Conservation (phyloP, 805 yeast genomes). For the Wilhelminamyces savonicus region DNA sequence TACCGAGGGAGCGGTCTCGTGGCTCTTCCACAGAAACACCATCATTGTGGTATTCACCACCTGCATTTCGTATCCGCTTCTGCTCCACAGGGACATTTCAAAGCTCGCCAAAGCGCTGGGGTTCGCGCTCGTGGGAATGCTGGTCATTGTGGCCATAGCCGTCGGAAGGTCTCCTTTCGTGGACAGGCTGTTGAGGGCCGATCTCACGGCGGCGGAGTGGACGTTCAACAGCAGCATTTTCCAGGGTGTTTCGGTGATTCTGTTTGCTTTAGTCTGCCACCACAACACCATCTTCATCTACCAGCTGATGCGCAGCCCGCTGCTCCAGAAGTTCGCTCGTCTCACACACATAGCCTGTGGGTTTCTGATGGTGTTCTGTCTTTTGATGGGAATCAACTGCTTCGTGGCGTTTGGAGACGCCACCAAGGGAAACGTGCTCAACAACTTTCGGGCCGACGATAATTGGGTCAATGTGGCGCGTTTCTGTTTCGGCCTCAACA, state of each 20-base stretch:
- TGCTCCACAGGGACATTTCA: conserved; percentile 74
- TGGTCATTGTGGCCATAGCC: conserved; percentile 67
- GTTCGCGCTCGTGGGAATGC: conserved; percentile 81
- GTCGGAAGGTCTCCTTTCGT: conserved; percentile 66
- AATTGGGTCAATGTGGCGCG: conserved; percentile 78
- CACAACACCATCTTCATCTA: conserved; percentile 89
- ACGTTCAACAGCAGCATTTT: conserved; percentile 61
- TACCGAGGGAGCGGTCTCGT: conserved; percentile 31
- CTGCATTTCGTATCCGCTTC: conserved; percentile 75
- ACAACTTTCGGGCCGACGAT: conserved; percentile 78
- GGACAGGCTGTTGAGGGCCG: conserved; percentile 42
- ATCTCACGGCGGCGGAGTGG: conserved; percentile 37
- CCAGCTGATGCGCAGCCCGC: conserved; percentile 73
- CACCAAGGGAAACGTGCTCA: conserved; percentile 82
- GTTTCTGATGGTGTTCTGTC: conserved; percentile 74
- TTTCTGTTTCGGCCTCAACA: conserved; percentile 84
- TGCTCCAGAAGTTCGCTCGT: conserved; percentile 64
- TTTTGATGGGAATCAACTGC: conserved; percentile 74
- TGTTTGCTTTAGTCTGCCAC: conserved; percentile 93
- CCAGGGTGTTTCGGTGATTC: conserved; percentile 89
- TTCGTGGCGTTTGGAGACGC: conserved; percentile 65
- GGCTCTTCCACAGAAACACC: conserved; percentile 61
- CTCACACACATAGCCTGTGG: conserved; percentile 82
- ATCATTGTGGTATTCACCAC: conserved; percentile 65
- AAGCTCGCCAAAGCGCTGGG: conserved; percentile 83